Evolutionary conservation across 345 rosid genomes (phyloP).

Genomic region (Acer saccharum): DNA sequence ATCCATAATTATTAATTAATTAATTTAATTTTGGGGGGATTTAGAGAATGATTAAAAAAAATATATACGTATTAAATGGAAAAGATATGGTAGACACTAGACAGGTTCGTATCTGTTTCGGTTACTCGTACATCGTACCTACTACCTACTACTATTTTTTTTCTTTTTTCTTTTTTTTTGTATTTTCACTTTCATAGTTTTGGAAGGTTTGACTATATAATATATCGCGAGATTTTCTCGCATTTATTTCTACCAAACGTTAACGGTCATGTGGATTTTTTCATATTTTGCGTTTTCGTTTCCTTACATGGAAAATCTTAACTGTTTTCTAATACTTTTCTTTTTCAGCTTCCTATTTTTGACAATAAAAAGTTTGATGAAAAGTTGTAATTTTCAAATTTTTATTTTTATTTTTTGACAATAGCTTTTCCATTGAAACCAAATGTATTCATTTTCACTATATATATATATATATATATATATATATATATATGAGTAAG

Average conservation of each 20-base stretch:
- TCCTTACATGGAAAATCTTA: background rate
- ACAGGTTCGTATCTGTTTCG: conserved; percentile 41
- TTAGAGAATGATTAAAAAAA: background rate
- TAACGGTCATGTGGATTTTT: background rate
- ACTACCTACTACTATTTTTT: background rate
- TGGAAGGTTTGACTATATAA: background rate
- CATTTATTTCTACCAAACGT: background rate
- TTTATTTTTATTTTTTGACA: too few species aligned
- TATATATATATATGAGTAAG: too few species aligned
- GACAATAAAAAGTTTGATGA: background rate
- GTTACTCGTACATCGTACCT: conserved; percentile 64
- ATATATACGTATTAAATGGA: conserved; percentile 19
- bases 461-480: too few species aligned
- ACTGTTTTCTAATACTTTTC: background rate
- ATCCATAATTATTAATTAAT: conserved; percentile 4
- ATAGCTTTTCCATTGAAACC: too few species aligned
- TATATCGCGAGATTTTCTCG: background rate
- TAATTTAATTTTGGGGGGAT: background rate
- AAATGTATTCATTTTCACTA: too few species aligned
- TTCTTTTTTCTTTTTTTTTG: background rate
- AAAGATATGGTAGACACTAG: conserved; percentile 33
- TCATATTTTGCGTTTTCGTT: background rate
- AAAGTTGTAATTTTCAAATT: too few species aligned
- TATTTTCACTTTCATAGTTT: background rate
- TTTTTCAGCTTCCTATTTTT: background rate